Percentiles rank a stretch among this genome's conserved stretches.
phyloP scores from a whole-genome alignment of 2,329 filamentous ascomycete genomes.

The Tetracladium maxilliforme region DNA sequence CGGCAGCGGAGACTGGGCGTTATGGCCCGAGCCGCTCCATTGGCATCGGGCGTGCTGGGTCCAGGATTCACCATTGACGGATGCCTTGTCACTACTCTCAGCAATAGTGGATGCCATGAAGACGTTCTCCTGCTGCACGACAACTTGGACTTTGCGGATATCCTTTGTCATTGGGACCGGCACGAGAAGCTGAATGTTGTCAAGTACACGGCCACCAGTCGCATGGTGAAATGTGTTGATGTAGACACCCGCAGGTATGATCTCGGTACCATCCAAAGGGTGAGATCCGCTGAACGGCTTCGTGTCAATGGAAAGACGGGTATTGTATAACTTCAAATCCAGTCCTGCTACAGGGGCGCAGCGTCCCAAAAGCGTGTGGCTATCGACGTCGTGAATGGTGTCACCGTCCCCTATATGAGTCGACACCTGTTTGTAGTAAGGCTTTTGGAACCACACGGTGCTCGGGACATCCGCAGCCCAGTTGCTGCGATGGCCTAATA shows the following conservation, averaged over 20 bases:
- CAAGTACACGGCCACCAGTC: conserved; percentile 12
- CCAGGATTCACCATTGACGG: conserved; percentile 15
- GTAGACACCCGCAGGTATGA: conserved; percentile 23
- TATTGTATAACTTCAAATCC: conserved; percentile 16
- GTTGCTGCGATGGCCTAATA: conserved; percentile 6
- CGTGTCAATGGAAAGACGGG: conserved; percentile 16
- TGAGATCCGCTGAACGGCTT: conserved; percentile 25
- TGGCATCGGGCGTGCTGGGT: conserved; percentile 15
- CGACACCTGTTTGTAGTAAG: conserved; percentile 12
- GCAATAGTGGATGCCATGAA: conserved; percentile 18
- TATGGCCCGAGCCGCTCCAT: no score
- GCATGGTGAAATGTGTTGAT: conserved; percentile 23
- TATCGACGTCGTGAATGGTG: conserved; percentile 15
- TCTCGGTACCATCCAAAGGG: conserved; percentile 23
- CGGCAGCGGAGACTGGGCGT: no score
- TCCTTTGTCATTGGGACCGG: conserved; percentile 19
- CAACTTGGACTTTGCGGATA: conserved; percentile 19
- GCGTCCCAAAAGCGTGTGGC: conserved; percentile 18
- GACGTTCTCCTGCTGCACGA: conserved; percentile 14
- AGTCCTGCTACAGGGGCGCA: conserved; percentile 13
- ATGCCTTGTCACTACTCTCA: conserved; percentile 2
- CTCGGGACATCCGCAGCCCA: conserved; percentile 13
- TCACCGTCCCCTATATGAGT: conserved; percentile 3
- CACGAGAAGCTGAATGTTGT: conserved; percentile 17
- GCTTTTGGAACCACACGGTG: conserved; percentile 10